Evolutionary conservation across 2,329 filamentous ascomycete species (phyloP), one percentile per base, ranked within the genome.

Genomic region (Fusarium mundagurra): DNA sequence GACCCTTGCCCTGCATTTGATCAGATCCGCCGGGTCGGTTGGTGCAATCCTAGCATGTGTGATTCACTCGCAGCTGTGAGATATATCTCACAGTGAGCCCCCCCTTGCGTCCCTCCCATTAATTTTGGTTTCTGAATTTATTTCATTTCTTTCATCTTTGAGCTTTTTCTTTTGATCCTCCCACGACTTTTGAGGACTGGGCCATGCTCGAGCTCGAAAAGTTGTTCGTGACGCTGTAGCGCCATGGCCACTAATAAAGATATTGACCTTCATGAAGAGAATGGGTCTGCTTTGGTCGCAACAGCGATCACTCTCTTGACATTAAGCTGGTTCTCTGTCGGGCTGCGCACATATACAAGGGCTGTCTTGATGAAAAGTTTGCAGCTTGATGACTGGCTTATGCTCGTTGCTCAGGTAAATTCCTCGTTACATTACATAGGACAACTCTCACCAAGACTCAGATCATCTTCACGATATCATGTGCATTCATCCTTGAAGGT

Each of bases 331-430:
- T 61, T 86, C 18, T 83, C 85, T 34, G 83, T 87, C 43, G 76
- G 79, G 20, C 76, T 87, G 48, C 81, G 86, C 63, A 82, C 78
- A n/a, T 87, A 86, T 76, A 86, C 85, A 18, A 81, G 85, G 65
- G 79, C 79, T 10, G 78, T 83, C 29, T 76, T 87, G 71, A 86
- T 84, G 69, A 85, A 84, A 43, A 80, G 80, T 59, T 86, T 88
- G 63, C 82, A 86, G 73, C 69, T 80, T n/a, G 87, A 89, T 77
- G 87, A 89, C 80, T 88, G 87, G 86, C 80, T 88, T 70, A 88
- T 89, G 86, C 71, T 88, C 48, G 74, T 84, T 65, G 83, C 84
- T 36, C 86, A 87, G 81, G 86, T 88, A 79, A 13, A 81, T 65
- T 29, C 31, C 38, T 24, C 18, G 20, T 10, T 13, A 8, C 18